A percentile compares a stretch with the other conserved stretches of the same genome.
Evolutionary conservation across 176 grass and related monocot genomes (phyloP).

Genomic region (Oryza meridionalis): DNA sequence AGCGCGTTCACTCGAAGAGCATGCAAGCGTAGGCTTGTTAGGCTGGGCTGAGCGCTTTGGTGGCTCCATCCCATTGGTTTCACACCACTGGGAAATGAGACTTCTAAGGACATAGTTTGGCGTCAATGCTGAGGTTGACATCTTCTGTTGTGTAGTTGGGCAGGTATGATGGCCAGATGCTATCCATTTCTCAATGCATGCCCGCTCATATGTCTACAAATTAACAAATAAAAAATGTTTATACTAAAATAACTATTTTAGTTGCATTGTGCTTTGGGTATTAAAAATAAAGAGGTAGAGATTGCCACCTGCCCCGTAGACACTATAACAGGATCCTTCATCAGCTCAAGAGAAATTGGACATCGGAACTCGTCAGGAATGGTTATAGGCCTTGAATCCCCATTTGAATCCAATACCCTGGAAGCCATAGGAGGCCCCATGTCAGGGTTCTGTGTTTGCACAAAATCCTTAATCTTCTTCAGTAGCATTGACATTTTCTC

Average conservation of each 20-base stretch:
- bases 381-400: slow-evolving; percentile 36
- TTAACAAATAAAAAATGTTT: slow-evolving; percentile 13
- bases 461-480: slow-evolving; percentile 96
- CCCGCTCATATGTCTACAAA: slow-evolving; percentile 83
- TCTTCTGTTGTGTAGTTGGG: slow-evolving; percentile 85
- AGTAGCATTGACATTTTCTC: slow-evolving; percentile 96
- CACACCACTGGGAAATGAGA: slow-evolving; percentile 84
- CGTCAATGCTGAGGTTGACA: slow-evolving; percentile 65
- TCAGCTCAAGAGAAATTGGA: slow-evolving; percentile 92
- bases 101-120: slow-evolving; percentile 88
- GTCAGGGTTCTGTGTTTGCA: slow-evolving; percentile 86
- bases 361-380: slow-evolving; percentile 92
- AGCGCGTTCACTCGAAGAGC: slow-evolving; percentile 61
- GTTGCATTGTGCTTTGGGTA: background rate
- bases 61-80: slow-evolving; percentile 69
- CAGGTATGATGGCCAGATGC: slow-evolving; percentile 72
- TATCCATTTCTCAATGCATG: slow-evolving; percentile 81
- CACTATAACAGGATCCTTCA: slow-evolving; percentile 96
- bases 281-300: slow-evolving; percentile 23
- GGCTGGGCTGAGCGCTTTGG: slow-evolving; percentile 59
- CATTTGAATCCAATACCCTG: slow-evolving; percentile 39
- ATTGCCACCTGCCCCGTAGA: slow-evolving; percentile 59
- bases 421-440: slow-evolving; percentile 60
- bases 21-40: slow-evolving; percentile 35
- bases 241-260: slow-evolving; percentile 26